phyloP scores from a whole-genome alignment of 108 stramenopile genomes.

The Nitzschia sp. region DNA sequence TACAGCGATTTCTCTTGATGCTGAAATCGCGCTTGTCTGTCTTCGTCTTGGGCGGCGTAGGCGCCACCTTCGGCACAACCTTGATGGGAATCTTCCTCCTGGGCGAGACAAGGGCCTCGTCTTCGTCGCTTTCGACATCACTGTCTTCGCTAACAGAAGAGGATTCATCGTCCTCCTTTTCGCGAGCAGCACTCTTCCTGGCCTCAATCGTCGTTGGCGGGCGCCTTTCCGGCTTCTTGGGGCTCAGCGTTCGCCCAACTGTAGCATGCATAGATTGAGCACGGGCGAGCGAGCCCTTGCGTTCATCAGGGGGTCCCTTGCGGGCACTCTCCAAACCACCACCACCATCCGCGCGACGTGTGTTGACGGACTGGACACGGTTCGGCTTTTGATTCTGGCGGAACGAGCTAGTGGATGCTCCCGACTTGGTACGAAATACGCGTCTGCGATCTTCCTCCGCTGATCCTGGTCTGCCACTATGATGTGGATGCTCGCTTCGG shows the following conservation, averaged over 20 bases:
- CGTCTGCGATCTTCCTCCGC: slow-evolving; percentile 30
- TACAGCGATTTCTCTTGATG: slow-evolving; percentile 29
- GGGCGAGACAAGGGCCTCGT: not conserved
- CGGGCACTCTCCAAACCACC: slow-evolving; percentile 3
- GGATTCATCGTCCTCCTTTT: not conserved
- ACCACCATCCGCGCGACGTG: slow-evolving; percentile 26
- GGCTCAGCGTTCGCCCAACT: slow-evolving; percentile 7
- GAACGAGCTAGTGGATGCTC: slow-evolving; percentile 20
- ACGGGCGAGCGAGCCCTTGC: slow-evolving; percentile 2
- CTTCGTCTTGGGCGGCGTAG: slow-evolving; percentile 3
- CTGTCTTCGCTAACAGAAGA: slow-evolving; percentile 12
- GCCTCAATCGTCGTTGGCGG: slow-evolving; percentile 14
- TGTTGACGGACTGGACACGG: slow-evolving; percentile 18
- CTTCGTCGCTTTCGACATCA: slow-evolving; percentile 20
- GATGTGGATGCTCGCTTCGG: slow-evolving; percentile 17
- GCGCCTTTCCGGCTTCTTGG: slow-evolving; percentile 21
- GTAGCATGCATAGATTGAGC: slow-evolving; percentile 20
- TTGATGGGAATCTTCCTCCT: not conserved
- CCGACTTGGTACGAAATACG: slow-evolving; percentile 18
- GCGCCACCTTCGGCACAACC: not conserved
- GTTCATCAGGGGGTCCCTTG: slow-evolving; percentile 6
- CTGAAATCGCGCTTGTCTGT: slow-evolving; percentile 36
- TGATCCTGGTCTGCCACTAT: no score
- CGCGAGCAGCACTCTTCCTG: not conserved
- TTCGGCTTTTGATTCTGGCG: slow-evolving; percentile 38